These are phyloP conservation scores for Anaeromyces robustus DNA, from an alignment of 192 early-diverging fungal genomes.

Conservation along the genomic window DNA sequence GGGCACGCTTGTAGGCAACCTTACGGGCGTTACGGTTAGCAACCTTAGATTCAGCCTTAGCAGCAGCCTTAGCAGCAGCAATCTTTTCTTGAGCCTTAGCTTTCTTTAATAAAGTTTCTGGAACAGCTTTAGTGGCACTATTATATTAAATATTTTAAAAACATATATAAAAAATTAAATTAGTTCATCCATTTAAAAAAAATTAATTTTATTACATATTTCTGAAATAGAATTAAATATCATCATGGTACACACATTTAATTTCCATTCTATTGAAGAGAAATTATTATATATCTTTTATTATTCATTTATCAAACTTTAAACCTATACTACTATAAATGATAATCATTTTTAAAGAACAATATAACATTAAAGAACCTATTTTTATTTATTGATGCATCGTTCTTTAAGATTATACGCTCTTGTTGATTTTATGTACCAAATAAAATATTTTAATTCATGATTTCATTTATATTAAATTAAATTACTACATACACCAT, in stretches of 20 bases:
- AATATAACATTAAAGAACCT: background rate
- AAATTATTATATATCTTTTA: background rate
- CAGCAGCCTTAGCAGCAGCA: constrained; percentile 37
- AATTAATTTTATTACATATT: background rate
- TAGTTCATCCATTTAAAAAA: background rate
- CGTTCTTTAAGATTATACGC: background rate
- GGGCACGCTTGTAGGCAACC: constrained; percentile 98
- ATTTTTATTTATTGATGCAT: background rate
- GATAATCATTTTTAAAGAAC: background rate
- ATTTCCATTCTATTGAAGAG: background rate
- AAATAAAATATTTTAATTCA: background rate
- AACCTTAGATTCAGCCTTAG: constrained; percentile 23
- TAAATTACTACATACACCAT: background rate
- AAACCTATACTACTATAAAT: background rate
- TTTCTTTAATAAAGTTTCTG: constrained; percentile 81
- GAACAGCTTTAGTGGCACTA: constrained; percentile 19
- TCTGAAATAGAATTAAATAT: background rate
- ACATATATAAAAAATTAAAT: background rate
- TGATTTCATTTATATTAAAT: background rate
- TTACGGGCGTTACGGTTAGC: constrained; percentile 55
- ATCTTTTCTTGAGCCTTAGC: constrained; percentile 60
- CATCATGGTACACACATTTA: background rate
- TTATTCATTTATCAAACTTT: background rate
- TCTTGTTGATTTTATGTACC: background rate
- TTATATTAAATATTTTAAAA: too few relatives aligned